Base-by-base conservation (phyloP, 192 early-diverging fungal species). In the Backusella australiensis region DNA sequence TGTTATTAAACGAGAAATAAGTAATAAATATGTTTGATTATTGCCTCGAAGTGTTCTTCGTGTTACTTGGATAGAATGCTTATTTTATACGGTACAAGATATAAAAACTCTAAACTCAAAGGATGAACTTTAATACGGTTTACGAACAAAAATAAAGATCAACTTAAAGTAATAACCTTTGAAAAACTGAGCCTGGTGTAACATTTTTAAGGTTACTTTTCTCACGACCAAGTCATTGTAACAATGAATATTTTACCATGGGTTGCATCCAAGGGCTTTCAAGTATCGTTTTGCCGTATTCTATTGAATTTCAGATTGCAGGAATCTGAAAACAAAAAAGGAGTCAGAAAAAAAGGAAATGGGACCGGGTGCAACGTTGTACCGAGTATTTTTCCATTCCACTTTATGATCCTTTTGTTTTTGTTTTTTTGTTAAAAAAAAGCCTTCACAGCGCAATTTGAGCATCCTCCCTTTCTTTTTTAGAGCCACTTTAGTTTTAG, bases 231-330 rank as follows among this genome's bases (percentile, higher is more conserved):
- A 14, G 4, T 14, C 12, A 8, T 63, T 63, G 56, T 63, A 63
- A 63, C 21, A 63, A 63, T 29, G 56, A 63, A 6, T 8, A 63
- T 63, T 63, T 59, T 26, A 29, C 56, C 56, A 29, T 63, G 23
- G 56, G 56, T 63, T 29, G 9, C 56, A 63, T 29, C 56, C 12
- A 29, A 63, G 56, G 12, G 23, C 56, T 29, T 63, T 29, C 23
- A 26, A 29, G 2, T 63, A 63, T 59, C 56, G 21, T 59, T 59
- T 59, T 59, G 56, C 56, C 56, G 21, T 63, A 4, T 26, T 63
- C 56, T 63, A 63, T 63, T 63, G 56, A 63, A 63, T 29, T 63
- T 63, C 56, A 63, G 56, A 63, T 63, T 63, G 56, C 56, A 63
- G 21, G 56, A 63, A 49, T 49, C 46, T 49, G 19, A 49, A 49